These are phyloP conservation scores for Pinus taeda DNA, from an alignment of 75 land plant genomes.

Conservation along the genomic window DNA sequence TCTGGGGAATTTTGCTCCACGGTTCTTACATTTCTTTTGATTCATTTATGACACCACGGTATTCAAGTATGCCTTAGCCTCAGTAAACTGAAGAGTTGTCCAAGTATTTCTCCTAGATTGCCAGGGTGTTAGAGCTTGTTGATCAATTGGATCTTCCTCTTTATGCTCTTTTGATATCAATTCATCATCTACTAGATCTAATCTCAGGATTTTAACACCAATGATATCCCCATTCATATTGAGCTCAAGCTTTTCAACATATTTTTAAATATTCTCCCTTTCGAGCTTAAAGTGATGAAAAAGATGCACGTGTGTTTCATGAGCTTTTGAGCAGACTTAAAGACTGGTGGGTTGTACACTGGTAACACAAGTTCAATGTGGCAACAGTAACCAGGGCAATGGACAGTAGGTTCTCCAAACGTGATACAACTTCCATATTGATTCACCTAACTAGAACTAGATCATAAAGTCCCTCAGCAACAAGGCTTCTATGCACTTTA, in stretches of 20 bases:
- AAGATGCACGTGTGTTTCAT: constrained; percentile 49
- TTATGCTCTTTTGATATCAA: background rate
- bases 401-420: constrained; percentile 53
- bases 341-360: constrained; percentile 83
- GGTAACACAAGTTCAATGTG: constrained; percentile 79
- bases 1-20: constrained; percentile 45
- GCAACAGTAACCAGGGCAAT: constrained; percentile 89
- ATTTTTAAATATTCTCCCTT: constrained; percentile 36
- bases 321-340: constrained; percentile 45
- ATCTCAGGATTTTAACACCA: constrained; percentile 24
- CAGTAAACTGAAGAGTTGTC: constrained; percentile 55
- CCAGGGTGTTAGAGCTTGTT: background rate
- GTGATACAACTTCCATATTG: constrained; percentile 49
- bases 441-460: too few relatives aligned
- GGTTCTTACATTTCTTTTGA: constrained; percentile 48
- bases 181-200: constrained; percentile 6
- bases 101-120: constrained; percentile 14
- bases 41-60: constrained; percentile 37
- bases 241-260: constrained; percentile 29
- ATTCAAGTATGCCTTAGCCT: constrained; percentile 40
- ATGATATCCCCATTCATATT: constrained; percentile 41
- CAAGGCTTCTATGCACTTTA: too few relatives aligned
- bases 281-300: constrained; percentile 67
- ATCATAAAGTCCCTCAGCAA: too few relatives aligned
- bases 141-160: background rate